Base-by-base conservation (phyloP, 1,139 yeast genomes). In the Oligophagozyma castellii region DNA sequence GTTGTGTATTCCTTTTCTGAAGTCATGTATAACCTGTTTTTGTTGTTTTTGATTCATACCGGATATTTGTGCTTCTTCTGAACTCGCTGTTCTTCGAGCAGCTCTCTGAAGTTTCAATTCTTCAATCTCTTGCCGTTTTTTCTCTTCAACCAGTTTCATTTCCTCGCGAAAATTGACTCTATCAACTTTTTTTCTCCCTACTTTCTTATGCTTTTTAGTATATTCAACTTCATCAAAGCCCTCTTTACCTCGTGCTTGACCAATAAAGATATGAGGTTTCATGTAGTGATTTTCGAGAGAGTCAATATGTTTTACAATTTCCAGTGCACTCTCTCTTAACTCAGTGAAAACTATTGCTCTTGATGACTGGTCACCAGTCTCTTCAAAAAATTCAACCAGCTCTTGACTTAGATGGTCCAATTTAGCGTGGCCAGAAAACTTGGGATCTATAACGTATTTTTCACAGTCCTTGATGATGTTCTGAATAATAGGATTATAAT, bases 271-370 rank as follows among this genome's bases (percentile, higher is more conserved):
- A 49, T 83, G 94, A 0, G 98, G 81, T 31, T 69, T 67, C 15
- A 79, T 61, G 2, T 54, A 53, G 3, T 56, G 53, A 11, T 58
- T 55, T 11, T 53, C 42, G 35, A 53, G 43, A 12, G 48, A 50
- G 36, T 73, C 80, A 20, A 89, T 61, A 3, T 73, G 66, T 34
- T 71, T 69, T 1, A 81, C 83, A 30, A 92, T 77, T 38, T 84
- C 95, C 21, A 81, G 59, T 0, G 96, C 96, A 4, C 94, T 77
- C 37, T 80, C 93, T 46, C 99, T 66, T 37, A 71, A 69, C 46
- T 84, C 95, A 0, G 94, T 80, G 48, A 89, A 89, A 0, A 89
- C 65, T 29, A 89, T 89, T 2, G 77, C 93, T 38, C 81, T 67
- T 2, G 94, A 79, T 29, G 66, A 63, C n/a, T n/a, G n/a, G 8